A percentile compares a stretch with the other conserved stretches of the same genome.
These are phyloP conservation scores for Yarrowia hollandica DNA, from an alignment of 805 yeast species.

Conservation along the genomic window DNA sequence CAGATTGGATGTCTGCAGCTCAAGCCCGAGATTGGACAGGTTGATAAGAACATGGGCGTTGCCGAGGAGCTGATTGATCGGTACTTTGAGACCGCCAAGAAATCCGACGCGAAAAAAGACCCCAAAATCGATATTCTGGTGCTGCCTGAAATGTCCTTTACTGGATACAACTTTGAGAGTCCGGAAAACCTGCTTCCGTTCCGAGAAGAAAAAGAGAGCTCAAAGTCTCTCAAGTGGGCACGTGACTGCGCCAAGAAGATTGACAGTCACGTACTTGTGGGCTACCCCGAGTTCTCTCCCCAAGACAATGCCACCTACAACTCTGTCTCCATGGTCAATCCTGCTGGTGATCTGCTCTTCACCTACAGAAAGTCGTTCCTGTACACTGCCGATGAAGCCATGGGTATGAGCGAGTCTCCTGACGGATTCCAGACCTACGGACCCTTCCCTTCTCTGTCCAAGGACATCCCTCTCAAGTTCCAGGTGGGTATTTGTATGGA, in stretches of 20 bases:
- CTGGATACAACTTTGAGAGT: conserved; percentile 72
- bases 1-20: conserved; percentile 21
- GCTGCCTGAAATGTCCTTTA: conserved; percentile 79
- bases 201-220: conserved; percentile 57
- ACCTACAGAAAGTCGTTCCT: conserved; percentile 76
- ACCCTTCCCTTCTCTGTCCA: conserved; percentile 28
- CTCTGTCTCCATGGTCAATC: conserved; percentile 65
- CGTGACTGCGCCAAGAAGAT: conserved; percentile 50
- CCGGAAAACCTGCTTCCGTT: conserved; percentile 55
- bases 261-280: conserved; percentile 69
- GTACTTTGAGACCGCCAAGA: background rate
- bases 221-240: conserved; percentile 51
- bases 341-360: conserved; percentile 56
- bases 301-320: conserved; percentile 49
- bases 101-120: background rate
- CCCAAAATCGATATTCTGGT: conserved; percentile 57
- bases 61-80: conserved; percentile 3
- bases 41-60: conserved; percentile 11
- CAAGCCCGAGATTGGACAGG: conserved; percentile 17
- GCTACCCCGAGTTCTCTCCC: conserved; percentile 67
- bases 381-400: conserved; percentile 73
- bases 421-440: conserved; percentile 48
- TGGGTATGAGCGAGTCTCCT: conserved; percentile 78
- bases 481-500: conserved; percentile 94
- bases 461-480: conserved; percentile 43